These are phyloP conservation scores for Ambrosia artemisiifolia DNA, from an alignment of 129 eudicot genomes.

Conservation along the genomic window DNA sequence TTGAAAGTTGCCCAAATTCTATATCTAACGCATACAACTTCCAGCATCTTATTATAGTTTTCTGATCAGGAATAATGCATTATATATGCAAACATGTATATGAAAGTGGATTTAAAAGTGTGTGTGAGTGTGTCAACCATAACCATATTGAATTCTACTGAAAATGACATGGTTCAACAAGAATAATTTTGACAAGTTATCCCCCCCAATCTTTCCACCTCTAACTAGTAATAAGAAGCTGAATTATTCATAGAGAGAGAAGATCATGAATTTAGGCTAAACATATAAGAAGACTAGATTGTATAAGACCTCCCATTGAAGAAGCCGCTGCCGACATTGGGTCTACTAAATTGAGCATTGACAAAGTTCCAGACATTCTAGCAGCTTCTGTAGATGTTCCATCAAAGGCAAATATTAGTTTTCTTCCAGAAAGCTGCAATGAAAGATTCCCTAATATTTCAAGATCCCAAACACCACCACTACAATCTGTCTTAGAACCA, in stretches of 20 bases:
- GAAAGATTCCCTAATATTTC: conserved; percentile 88
- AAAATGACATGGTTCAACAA: background rate
- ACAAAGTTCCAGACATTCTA: conserved; percentile 67
- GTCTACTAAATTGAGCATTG: conserved; percentile 94
- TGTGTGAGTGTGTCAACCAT: background rate
- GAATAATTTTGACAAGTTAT: background rate
- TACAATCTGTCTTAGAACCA: conserved; percentile 53
- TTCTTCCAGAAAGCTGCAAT: conserved; percentile 78
- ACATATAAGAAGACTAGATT: background rate
- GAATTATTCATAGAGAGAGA: background rate
- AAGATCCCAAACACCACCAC: conserved; percentile 92
- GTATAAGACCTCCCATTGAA: conserved; percentile 78
- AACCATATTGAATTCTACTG: background rate
- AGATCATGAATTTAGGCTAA: conserved; percentile 5
- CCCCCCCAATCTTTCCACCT: background rate
- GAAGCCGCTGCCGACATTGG: conserved; percentile 98
- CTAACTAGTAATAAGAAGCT: background rate
- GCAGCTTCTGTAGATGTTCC: conserved; percentile 87
- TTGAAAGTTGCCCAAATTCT: conserved; percentile 4
- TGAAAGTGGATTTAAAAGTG: background rate
- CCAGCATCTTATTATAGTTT: background rate
- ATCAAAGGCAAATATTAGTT: conserved; percentile 90
- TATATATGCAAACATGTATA: background rate
- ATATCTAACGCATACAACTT: background rate
- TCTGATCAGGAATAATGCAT: background rate